A percentile compares a stretch with the other conserved stretches of the same genome.
These are phyloP conservation scores for Blastobotrys attinorum DNA, from an alignment of 805 yeast species.

Conservation along the genomic window DNA sequence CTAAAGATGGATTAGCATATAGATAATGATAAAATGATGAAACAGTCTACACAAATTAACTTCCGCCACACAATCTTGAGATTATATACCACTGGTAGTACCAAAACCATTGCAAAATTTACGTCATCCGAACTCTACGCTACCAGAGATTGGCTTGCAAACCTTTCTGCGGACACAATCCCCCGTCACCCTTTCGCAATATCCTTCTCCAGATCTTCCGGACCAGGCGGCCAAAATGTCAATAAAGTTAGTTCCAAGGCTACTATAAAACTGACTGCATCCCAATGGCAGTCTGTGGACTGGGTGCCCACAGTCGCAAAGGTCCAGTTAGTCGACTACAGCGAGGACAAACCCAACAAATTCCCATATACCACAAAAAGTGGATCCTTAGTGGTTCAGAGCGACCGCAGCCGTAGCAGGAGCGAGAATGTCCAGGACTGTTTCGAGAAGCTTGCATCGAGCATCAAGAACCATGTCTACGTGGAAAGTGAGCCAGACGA, in stretches of 20 bases:
- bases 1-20: no score
- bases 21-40: no score
- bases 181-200: conserved; percentile 41
- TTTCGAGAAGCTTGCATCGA: conserved; percentile 47
- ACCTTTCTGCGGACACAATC: conserved; percentile 28
- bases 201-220: conserved; percentile 54
- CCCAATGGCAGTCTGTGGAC: conserved; percentile 36
- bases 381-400: conserved; percentile 51
- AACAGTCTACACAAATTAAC: no score
- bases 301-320: conserved; percentile 57
- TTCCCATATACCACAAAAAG: conserved; percentile 48
- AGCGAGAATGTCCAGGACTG: conserved; percentile 52
- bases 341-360: no score
- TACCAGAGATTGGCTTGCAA: conserved; percentile 35
- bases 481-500: conserved; percentile 43
- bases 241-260: conserved; percentile 64
- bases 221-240: conserved; percentile 87
- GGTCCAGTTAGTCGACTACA: conserved; percentile 32
- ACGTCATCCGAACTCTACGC: neutral
- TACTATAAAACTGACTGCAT: conserved; percentile 41
- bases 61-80: no score
- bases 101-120: no score
- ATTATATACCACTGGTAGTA: no score
- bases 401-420: conserved; percentile 53
- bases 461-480: conserved; percentile 39